phyloP scores from a whole-genome alignment of 768 basidiomycete genomes.

The Floccularia luteovirens region DNA sequence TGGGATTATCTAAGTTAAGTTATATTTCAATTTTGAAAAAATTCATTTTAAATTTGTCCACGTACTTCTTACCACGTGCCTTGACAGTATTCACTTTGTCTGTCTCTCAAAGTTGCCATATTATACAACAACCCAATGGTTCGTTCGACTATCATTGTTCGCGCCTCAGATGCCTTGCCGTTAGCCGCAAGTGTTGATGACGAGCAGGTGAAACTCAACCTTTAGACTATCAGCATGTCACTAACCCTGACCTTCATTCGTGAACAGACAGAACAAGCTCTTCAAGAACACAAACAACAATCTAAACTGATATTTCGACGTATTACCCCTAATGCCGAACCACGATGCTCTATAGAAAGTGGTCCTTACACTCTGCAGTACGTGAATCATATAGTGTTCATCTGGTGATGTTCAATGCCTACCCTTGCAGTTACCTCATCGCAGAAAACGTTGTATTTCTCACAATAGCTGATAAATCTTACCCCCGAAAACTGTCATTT shows the following conservation, averaged over 20 bases:
- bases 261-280: conserved; percentile 86
- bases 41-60: too few relatives aligned
- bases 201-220: conserved; percentile 61
- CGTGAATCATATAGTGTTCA: conserved; percentile 22
- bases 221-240: conserved; percentile 2
- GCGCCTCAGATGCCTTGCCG: conserved; percentile 82
- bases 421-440: conserved; percentile 79
- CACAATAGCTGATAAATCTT: conserved; percentile 93
- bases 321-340: conserved; percentile 90
- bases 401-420: conserved; percentile 2
- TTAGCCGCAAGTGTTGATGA: conserved; percentile 96
- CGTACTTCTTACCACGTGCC: too few relatives aligned
- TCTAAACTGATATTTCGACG: conserved; percentile 94
- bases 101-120: background rate
- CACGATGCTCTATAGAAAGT: conserved; percentile 94
- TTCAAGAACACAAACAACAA: conserved; percentile 98
- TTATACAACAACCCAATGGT: too few relatives aligned
- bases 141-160: conserved; percentile 77
- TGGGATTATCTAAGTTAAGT: too few relatives aligned
- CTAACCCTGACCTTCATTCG: conserved; percentile 21
- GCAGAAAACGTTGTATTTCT: conserved; percentile 91
- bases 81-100: too few relatives aligned
- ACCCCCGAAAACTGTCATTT: conserved; percentile 95
- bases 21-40: too few relatives aligned
- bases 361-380: conserved; percentile 95